Evolutionary conservation across 2,329 filamentous ascomycete genomes (phyloP).

Genomic region (Trichoderma atrobrunneum): DNA sequence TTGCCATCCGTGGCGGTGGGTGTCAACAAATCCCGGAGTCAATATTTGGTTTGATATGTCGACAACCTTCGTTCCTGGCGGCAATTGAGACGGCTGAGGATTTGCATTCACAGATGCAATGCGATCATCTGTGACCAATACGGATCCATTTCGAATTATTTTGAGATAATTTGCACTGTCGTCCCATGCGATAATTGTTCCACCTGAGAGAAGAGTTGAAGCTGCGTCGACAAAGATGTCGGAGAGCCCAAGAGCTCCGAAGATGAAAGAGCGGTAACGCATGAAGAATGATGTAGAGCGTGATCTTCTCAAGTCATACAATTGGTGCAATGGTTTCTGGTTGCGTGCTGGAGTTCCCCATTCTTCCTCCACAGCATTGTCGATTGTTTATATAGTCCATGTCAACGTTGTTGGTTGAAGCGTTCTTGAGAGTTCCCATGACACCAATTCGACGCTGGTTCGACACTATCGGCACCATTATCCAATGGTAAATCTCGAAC

Average conservation of each 20-base stretch:
- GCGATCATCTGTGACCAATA: conserved; percentile 39
- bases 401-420: neutral
- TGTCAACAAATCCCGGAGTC: conserved; percentile 55
- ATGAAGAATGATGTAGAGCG: neutral
- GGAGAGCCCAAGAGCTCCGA: conserved; percentile 1
- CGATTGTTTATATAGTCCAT: neutral
- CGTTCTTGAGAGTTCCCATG: neutral
- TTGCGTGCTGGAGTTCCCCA: too few species aligned
- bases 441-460: neutral
- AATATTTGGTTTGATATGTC: conserved; percentile 52
- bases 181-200: conserved; percentile 44
- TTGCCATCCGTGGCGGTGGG: conserved; percentile 56
- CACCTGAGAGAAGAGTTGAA: conserved; percentile 31
- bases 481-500: neutral
- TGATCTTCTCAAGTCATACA: neutral
- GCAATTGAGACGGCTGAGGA: conserved; percentile 12
- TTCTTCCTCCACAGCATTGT: neutral
- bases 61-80: conserved; percentile 37
- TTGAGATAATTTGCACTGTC: conserved; percentile 31
- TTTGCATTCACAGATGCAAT: conserved; percentile 35
- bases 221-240: neutral
- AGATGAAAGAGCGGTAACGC: neutral
- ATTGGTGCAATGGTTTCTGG: neutral
- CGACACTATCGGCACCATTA: too few species aligned
- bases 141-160: conserved; percentile 40